Conservation (phyloP, 257 asterid genomes). For the Nicotiana knightiana region DNA sequence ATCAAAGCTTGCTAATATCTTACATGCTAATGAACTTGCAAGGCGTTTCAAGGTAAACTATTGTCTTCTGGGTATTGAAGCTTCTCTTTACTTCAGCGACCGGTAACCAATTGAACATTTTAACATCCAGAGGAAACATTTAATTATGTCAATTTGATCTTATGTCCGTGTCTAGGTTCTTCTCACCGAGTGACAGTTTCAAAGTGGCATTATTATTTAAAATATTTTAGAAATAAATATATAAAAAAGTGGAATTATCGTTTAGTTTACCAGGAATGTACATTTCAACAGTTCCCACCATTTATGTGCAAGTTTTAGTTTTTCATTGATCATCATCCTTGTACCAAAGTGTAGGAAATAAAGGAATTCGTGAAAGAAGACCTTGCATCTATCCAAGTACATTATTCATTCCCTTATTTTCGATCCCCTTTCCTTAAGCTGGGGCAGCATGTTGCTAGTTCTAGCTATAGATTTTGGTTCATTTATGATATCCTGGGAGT, state of each 20-base stretch:
- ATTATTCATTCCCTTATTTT: neutral
- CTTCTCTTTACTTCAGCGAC: neutral
- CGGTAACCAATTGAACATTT: neutral
- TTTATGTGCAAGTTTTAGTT: neutral
- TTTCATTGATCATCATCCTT: neutral
- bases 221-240: too few relatives aligned
- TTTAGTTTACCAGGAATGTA: neutral
- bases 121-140: neutral
- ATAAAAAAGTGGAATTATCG: neutral
- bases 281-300: neutral
- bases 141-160: neutral
- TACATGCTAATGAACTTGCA: conserved; percentile 66
- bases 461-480: neutral
- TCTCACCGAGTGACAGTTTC: neutral
- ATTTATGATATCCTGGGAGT: neutral
- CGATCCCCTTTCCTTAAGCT: neutral
- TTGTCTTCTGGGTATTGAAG: neutral
- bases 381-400: neutral
- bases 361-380: neutral
- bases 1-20: conserved; percentile 64
- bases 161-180: neutral
- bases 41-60: conserved; percentile 42
- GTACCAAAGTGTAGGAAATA: neutral
- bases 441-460: neutral
- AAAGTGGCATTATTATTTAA: neutral